These are phyloP conservation scores for Melampsora americana DNA, from an alignment of 1,284 basidiomycete species.

Conservation along the genomic window DNA sequence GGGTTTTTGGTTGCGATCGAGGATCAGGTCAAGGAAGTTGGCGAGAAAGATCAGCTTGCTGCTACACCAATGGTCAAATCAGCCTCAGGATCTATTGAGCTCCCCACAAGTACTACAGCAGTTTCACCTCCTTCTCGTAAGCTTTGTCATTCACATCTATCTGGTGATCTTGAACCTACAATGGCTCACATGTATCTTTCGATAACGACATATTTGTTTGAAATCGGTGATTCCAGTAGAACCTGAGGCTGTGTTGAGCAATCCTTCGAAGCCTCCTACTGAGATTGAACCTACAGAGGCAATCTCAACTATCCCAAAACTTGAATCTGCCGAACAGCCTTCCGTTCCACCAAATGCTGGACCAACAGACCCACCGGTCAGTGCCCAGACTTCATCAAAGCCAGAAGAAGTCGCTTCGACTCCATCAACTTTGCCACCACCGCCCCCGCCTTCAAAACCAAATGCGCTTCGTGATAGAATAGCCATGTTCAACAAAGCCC, in stretches of 20 bases:
- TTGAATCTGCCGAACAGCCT: background rate
- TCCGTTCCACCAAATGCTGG: background rate
- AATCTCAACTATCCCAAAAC: background rate
- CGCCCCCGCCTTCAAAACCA: constrained; percentile 31
- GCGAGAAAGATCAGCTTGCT: background rate
- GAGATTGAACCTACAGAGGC: background rate
- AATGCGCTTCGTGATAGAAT: constrained; percentile 43
- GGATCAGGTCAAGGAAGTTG: background rate
- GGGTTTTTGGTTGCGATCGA: constrained; percentile 39
- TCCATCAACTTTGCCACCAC: constrained; percentile 19
- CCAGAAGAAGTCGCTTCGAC: background rate
- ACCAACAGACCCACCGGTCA: background rate
- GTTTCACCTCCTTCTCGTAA: constrained; percentile 1
- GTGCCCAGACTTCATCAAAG: constrained; percentile 10
- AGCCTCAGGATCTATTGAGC: background rate
- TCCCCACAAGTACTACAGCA: background rate
- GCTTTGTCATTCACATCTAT: background rate
- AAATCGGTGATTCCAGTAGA: no score
- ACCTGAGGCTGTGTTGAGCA: background rate
- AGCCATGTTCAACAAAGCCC: constrained; percentile 44
- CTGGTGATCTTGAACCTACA: no score
- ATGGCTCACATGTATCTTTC: no score
- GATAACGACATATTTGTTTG: no score
- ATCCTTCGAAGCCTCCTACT: constrained; percentile 1
- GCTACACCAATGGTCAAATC: background rate